phyloP scores from a whole-genome alignment of 1,284 basidiomycete genomes.

The Ustilago tritici region DNA sequence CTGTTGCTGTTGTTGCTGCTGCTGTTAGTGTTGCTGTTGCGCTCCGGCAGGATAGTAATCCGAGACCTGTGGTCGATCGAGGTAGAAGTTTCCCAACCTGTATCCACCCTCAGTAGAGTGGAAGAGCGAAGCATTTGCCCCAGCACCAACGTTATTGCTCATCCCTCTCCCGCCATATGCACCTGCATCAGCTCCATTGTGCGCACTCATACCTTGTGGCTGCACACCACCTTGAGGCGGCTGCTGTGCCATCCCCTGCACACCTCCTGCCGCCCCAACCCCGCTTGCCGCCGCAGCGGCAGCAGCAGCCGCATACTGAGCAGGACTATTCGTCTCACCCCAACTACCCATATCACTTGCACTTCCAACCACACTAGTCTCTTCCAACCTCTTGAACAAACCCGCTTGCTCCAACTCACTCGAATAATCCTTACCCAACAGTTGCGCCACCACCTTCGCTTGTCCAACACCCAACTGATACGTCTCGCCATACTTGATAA shows the following conservation, averaged over 20 bases:
- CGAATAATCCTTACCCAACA: slow-evolving; percentile 50
- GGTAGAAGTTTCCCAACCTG: slow-evolving; percentile 29
- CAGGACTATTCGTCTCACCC: slow-evolving; percentile 20
- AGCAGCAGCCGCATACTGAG: slow-evolving; percentile 8
- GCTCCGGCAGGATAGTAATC: slow-evolving; percentile 12
- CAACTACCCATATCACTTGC: slow-evolving; percentile 30
- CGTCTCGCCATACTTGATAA: slow-evolving; percentile 57
- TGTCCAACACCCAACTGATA: slow-evolving; percentile 47
- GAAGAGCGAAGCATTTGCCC: slow-evolving; percentile 15
- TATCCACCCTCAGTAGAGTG: slow-evolving; percentile 34
- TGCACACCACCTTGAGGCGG: slow-evolving; percentile 3
- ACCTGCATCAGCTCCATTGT: background rate
- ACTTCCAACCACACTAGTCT: slow-evolving; percentile 21
- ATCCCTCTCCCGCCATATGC: background rate
- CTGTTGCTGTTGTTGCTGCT: background rate
- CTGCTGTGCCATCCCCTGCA: slow-evolving; percentile 7
- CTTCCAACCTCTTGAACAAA: slow-evolving; percentile 35
- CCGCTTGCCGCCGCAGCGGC: slow-evolving; percentile 1
- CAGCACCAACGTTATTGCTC: slow-evolving; percentile 10
- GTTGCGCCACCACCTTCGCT: slow-evolving; percentile 47
- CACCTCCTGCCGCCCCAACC: background rate
- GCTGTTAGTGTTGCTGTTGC: slow-evolving; percentile 9
- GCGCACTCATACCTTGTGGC: background rate
- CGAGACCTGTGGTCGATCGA: slow-evolving; percentile 20
- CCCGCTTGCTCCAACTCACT: slow-evolving; percentile 40